These are phyloP conservation scores for Euphorbia schlechtendalii DNA, from an alignment of 441 rosid genomes.

Conservation along the genomic window DNA sequence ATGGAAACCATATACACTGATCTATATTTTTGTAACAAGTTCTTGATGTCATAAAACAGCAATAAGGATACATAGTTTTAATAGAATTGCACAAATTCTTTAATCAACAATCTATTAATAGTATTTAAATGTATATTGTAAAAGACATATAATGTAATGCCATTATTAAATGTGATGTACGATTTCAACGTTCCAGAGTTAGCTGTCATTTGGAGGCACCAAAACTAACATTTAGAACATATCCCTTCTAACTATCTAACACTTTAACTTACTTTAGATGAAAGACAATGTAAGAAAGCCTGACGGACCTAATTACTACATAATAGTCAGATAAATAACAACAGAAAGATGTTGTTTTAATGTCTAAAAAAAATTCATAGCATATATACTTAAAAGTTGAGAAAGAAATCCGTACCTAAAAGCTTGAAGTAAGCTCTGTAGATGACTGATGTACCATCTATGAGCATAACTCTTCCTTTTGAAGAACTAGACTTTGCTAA, in stretches of 20 bases:
- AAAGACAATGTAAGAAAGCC: neutral
- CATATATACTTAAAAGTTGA: conserved; percentile 9
- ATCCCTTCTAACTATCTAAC: too few species aligned
- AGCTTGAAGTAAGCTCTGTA: conserved; percentile 97
- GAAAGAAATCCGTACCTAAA: conserved; percentile 43
- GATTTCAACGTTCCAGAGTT: neutral
- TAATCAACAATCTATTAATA: neutral
- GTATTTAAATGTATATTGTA: neutral
- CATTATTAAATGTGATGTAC: neutral
- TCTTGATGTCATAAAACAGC: neutral
- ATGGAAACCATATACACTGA: neutral
- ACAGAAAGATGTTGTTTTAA: neutral
- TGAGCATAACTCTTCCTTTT: conserved; percentile 80
- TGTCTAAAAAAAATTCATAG: neutral
- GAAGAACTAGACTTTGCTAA: conserved; percentile 22
- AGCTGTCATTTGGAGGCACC: neutral
- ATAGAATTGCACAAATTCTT: neutral
- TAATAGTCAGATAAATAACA: neutral
- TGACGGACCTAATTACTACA: neutral
- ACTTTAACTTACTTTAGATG: neutral
- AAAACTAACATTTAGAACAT: too few species aligned
- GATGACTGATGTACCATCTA: conserved; percentile 90
- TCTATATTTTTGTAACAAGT: neutral
- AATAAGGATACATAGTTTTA: neutral
- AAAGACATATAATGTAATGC: neutral